These are phyloP conservation scores for Curvularia eragrostidis DNA, from an alignment of 2,329 filamentous ascomycete genomes.

Conservation along the genomic window DNA sequence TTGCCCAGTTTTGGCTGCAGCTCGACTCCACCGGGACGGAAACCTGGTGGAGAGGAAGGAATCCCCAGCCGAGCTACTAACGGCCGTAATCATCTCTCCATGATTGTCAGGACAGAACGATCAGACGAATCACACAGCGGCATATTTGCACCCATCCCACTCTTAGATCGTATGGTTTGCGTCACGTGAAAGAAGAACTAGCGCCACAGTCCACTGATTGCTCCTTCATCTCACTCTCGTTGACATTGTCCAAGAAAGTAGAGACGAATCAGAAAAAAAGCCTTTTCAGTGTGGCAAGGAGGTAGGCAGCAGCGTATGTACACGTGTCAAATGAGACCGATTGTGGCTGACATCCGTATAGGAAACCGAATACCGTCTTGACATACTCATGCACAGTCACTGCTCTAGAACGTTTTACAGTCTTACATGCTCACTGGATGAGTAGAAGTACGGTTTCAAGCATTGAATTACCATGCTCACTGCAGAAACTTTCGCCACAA, in stretches of 20 bases:
- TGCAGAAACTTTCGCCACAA: background rate
- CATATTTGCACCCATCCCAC: background rate
- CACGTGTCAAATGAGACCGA: background rate
- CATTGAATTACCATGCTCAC: background rate
- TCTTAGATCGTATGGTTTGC: background rate
- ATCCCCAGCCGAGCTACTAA: background rate
- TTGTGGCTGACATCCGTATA: background rate
- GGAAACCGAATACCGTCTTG: background rate
- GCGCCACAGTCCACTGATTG: background rate
- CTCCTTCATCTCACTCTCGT: background rate
- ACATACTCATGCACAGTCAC: background rate
- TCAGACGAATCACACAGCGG: background rate
- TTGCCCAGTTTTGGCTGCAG: conserved; percentile 4
- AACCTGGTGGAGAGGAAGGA: background rate
- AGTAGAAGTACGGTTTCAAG: background rate
- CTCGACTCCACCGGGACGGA: background rate
- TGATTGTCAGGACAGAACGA: background rate
- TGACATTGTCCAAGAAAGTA: background rate
- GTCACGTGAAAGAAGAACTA: background rate
- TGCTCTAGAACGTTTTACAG: background rate
- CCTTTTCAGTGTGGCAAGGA: background rate
- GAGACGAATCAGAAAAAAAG: background rate
- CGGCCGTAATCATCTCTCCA: background rate
- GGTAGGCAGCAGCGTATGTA: background rate
- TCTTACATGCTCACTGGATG: background rate